Evolutionary conservation across 495 filamentous ascomycete genomes (phyloP).

Genomic region (Neurospora cerealis): DNA sequence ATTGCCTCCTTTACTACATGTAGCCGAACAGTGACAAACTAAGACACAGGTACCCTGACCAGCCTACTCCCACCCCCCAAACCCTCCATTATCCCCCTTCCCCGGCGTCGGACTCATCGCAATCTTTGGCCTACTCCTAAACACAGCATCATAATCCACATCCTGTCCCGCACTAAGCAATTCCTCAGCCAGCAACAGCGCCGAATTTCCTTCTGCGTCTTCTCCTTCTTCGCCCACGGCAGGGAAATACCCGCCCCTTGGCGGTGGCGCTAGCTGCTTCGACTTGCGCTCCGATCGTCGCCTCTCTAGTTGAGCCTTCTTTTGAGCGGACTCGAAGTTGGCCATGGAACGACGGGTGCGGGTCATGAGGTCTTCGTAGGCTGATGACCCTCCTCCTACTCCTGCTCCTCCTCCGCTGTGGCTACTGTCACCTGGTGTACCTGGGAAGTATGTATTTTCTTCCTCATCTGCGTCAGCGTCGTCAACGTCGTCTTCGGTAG

Average conservation of each 20-base stretch:
- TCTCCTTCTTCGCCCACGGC: conserved; percentile 27
- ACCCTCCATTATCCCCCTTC: conserved; percentile 14
- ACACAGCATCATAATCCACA: conserved; percentile 77
- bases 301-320: conserved; percentile 48
- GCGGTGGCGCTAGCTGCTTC: conserved; percentile 19
- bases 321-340: conserved; percentile 38
- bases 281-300: conserved; percentile 38
- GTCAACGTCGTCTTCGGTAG: conserved; percentile 8
- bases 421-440: not conserved
- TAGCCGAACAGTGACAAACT: not conserved
- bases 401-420: not conserved
- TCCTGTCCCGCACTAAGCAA: conserved; percentile 45
- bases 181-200: conserved; percentile 18
- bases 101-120: conserved; percentile 62
- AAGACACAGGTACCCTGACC: not conserved
- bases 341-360: conserved; percentile 82
- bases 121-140: conserved; percentile 74
- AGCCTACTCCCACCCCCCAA: not conserved
- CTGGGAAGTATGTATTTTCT: not conserved
- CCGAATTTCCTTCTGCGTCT: conserved; percentile 10
- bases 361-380: conserved; percentile 47
- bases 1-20: not conserved
- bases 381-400: not conserved
- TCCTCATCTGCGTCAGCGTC: conserved; percentile 19
- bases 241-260: conserved; percentile 25